Evolutionary conservation across 306 rosid species (phyloP), one percentile per base, ranked within the genome.

Genomic region (Glycine soja): DNA sequence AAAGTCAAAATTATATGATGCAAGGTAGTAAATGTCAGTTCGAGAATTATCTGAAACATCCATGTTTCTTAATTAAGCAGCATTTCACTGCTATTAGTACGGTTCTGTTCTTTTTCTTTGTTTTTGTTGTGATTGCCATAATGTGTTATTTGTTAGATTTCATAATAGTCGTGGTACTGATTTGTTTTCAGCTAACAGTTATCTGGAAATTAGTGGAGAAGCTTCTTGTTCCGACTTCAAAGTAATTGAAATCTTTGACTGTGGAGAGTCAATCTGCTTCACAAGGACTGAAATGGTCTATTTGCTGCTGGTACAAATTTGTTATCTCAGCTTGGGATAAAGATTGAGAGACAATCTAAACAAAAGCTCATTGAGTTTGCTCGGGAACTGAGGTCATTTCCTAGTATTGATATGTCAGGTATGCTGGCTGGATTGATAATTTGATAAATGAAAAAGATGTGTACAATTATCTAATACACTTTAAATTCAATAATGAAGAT

Each of bases 351-450:
- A 74, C 94, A 93, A 84, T 90, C 97, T 61, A 91, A 90, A 88
- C 90, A 87, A 88, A 95, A 89, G 88, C 95, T 95, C 80, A 91
- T 91, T 63, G 98, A 95, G 64, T 95, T 95, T 81, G 91, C 99
- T 32, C 89, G 89, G 84, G 98, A 91, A 77, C 89, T 95, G 51
- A 91, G 95, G 91, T 61, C 93, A 52, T 91, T 91, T 88, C 81
- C 92, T 61, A 90, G 88, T 40, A 88, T 91, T 74, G 99, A 95
- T 76, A 87, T 95, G 98, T 91, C 99, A 85, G 99, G 99, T 95
- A 93, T 73, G 88, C 77, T 51, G 72, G 84, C 74, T 48, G 57
- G 82, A 67, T 71, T 74, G 57, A 14, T 61, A 43, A 45, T 57
- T 71, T 76, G 62, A 16, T 70, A 16, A 45, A 42, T 65, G 42